Base-by-base conservation (phyloP, 2,329 filamentous ascomycete genomes). In the Thielaviopsis punctulata region DNA sequence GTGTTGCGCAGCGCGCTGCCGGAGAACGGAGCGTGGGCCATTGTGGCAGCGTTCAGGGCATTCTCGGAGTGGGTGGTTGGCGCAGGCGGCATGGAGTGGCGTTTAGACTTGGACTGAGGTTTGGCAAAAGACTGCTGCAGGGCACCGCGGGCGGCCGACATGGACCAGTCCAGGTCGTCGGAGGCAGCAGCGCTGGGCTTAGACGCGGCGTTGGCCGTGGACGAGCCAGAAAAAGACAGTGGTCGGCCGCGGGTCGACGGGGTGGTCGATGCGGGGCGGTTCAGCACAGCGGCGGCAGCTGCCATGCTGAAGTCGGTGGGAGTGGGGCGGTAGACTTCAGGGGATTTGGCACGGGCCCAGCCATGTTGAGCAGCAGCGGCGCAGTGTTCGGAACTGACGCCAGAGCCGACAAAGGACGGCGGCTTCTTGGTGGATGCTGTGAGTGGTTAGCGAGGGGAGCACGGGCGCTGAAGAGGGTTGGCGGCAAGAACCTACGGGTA, bases 11-110 rank as follows among this genome's bases (percentile, higher is more conserved):
- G 33, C 21, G 22, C 49, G 10, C 27, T 51, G n/a, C 30, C 27
- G 4, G 65, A 62, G 10, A 69, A 69, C 43, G 73, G 70, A 13
- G 73, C 72, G 56, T 84, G 79, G 3, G 84, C 85, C 43, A 76
- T 68, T 2, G 78, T 80, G 2, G 86, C 86, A 24, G 86, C 86
- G 57, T 76, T 84, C 25, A 90, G 68, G 3, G 86, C 85, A 60
- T 84, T 84, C 23, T 72, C 68, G 2, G 72, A 72, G n/a, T 33
- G 48, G 15, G 18, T 15, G 22, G 24, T 19, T 8, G 6, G n/a
- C 41, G 39, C 10, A 24, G 49, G 49, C 39, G 41, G 49, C 36
- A 43, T 24, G 5, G 48, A 49, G 49, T 22, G 25, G 39, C 36
- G 49, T 18, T 33, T 51, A 12, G 44, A 22, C 49, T 51, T 36